These are phyloP conservation scores for Sanghuangporus sanghuang DNA, from an alignment of 1,284 basidiomycete genomes.

Conservation along the genomic window DNA sequence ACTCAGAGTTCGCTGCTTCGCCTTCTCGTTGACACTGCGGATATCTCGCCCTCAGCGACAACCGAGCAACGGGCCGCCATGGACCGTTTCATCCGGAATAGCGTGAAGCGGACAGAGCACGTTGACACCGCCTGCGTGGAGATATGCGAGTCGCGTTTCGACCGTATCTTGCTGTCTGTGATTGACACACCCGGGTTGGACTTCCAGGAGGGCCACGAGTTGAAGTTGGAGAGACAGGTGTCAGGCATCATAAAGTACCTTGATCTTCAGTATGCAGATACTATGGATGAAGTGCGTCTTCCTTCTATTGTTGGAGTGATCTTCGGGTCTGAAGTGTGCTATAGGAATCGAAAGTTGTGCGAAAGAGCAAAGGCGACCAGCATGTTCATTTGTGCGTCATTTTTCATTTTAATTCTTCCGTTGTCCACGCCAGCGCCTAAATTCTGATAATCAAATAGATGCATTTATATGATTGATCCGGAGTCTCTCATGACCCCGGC, in stretches of 20 bases:
- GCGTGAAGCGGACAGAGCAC: constrained; percentile 50
- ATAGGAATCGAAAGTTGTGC: constrained; percentile 79
- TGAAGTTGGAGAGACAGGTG: constrained; percentile 72
- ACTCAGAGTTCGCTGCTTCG: constrained; percentile 59
- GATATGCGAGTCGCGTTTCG: constrained; percentile 74
- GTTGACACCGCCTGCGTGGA: constrained; percentile 67
- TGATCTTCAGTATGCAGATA: constrained; percentile 74
- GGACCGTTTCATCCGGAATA: constrained; percentile 52
- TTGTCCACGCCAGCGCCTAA: constrained; percentile 5
- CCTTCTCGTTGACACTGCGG: constrained; percentile 68
- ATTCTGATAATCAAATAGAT: constrained; percentile 37
- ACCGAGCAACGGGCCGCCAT: constrained; percentile 60
- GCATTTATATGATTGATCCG: constrained; percentile 80
- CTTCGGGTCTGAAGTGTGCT: constrained; percentile 6
- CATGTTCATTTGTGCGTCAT: constrained; percentile 72
- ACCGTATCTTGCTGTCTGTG: constrained; percentile 67
- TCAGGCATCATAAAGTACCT: constrained; percentile 66
- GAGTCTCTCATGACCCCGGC: constrained; percentile 56
- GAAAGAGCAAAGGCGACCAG: constrained; percentile 79
- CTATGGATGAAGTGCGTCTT: constrained; percentile 68
- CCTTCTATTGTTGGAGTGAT: background rate
- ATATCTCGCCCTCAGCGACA: constrained; percentile 66
- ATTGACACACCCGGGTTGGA: constrained; percentile 81
- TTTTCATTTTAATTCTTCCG: background rate
- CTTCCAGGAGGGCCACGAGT: constrained; percentile 61